These are phyloP conservation scores for Centaurea solstitialis DNA, from an alignment of 129 eudicot genomes.

Conservation along the genomic window DNA sequence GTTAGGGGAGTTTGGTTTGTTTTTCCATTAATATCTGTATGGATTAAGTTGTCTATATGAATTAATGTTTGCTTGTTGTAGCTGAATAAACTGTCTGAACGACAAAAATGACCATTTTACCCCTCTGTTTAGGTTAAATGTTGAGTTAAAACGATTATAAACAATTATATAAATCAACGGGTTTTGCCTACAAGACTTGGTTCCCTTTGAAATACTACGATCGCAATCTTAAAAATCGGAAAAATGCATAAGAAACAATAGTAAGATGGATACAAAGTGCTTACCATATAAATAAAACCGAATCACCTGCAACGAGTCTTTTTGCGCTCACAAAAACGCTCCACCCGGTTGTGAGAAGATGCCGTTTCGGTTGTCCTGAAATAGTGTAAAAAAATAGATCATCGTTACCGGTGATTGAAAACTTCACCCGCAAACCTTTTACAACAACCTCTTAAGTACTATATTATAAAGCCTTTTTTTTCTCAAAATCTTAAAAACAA, in stretches of 20 bases:
- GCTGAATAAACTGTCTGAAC: background rate
- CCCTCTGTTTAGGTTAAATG: background rate
- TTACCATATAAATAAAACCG: constrained; percentile 92
- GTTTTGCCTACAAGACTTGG: too few species aligned
- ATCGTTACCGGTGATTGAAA: background rate
- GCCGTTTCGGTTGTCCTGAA: constrained; percentile 95
- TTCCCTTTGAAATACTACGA: background rate
- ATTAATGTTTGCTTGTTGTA: background rate
- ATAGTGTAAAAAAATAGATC: constrained; percentile 18
- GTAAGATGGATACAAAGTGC: background rate
- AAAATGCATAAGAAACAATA: background rate
- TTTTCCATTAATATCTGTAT: background rate
- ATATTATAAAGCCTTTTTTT: too few species aligned
- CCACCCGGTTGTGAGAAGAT: constrained; percentile 96
- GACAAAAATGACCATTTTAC: background rate
- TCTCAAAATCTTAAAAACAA: too few species aligned
- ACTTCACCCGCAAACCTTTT: too few species aligned
- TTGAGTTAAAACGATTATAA: too few species aligned
- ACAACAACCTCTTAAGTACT: too few species aligned
- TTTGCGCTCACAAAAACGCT: constrained; percentile 94
- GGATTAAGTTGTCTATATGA: background rate
- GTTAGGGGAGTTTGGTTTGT: background rate
- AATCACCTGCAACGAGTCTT: constrained; percentile 92
- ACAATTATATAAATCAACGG: background rate
- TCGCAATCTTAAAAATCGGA: background rate